These are phyloP conservation scores for Cladophialophora carrionii DNA, from an alignment of 2,329 filamentous ascomycete genomes.

Conservation along the genomic window DNA sequence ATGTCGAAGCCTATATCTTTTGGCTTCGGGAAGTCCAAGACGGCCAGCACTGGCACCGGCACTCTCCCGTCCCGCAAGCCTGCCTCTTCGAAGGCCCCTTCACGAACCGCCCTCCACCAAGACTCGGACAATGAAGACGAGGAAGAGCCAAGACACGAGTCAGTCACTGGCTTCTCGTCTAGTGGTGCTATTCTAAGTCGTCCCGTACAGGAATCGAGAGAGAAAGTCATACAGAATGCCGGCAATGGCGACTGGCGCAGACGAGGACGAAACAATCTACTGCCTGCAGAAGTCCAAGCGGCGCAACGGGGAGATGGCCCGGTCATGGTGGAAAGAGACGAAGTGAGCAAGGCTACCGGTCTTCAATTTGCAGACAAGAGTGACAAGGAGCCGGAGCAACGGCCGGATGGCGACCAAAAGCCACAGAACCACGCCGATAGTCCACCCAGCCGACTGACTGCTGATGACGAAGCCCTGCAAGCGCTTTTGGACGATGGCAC, in stretches of 20 bases:
- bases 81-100: slow-evolving; percentile 4
- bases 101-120: slow-evolving; percentile 26
- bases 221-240: slow-evolving; percentile 67
- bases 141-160: slow-evolving; percentile 47
- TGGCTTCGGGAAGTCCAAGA: slow-evolving; percentile 38
- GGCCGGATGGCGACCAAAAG: slow-evolving; percentile 7
- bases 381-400: slow-evolving; percentile 36
- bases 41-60: slow-evolving; percentile 3
- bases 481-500: slow-evolving; percentile 64
- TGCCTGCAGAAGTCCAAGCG: slow-evolving; percentile 60
- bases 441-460: slow-evolving; percentile 35
- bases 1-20: slow-evolving; percentile 40
- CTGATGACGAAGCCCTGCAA: slow-evolving; percentile 66
- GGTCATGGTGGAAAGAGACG: slow-evolving; percentile 53
- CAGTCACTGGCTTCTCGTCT: slow-evolving; percentile 56
- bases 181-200: slow-evolving; percentile 54
- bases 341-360: slow-evolving; percentile 57
- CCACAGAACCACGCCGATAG: slow-evolving; percentile 1
- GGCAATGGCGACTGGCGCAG: slow-evolving; percentile 56
- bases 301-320: slow-evolving; percentile 44
- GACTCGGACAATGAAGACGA: slow-evolving; percentile 59
- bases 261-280: slow-evolving; percentile 56
- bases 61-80: slow-evolving; percentile 20
- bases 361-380: slow-evolving; percentile 54
- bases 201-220: slow-evolving; percentile 40